These are phyloP conservation scores for Cystobasidium ongulense DNA, from an alignment of 768 basidiomycete species.

Conservation along the genomic window DNA sequence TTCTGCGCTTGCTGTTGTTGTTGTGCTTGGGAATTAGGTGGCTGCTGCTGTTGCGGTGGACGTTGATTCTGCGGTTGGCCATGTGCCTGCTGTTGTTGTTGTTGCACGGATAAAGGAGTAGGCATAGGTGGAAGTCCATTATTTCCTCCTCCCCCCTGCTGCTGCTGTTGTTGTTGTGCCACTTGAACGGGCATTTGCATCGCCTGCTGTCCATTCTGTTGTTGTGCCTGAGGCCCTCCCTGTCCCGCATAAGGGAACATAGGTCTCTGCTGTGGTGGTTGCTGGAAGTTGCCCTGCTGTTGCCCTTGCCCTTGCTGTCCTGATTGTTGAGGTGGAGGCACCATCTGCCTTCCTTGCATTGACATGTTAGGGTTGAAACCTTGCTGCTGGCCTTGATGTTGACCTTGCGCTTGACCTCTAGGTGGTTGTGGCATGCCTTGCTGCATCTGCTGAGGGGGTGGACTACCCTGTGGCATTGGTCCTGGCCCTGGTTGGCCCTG, in stretches of 20 bases:
- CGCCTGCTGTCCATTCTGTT: background rate
- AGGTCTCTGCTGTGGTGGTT: background rate
- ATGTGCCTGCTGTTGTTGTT: conserved; percentile 31
- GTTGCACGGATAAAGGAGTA: background rate
- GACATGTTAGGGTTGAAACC: background rate
- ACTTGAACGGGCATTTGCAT: background rate
- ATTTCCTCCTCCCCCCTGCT: background rate
- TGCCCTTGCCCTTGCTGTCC: background rate
- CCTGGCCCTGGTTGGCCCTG: background rate
- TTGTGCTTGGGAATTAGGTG: conserved; percentile 12
- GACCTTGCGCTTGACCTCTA: background rate
- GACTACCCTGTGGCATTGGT: background rate
- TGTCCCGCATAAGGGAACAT: conserved; percentile 4
- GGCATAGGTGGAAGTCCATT: background rate
- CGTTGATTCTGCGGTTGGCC: conserved; percentile 25
- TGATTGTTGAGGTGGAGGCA: background rate
- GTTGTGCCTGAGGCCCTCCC: background rate
- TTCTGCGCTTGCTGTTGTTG: conserved; percentile 15
- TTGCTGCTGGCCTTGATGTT: background rate
- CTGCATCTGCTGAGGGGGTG: background rate
- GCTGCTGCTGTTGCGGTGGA: conserved; percentile 18
- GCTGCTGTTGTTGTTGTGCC: background rate
- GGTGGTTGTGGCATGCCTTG: background rate
- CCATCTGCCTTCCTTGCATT: conserved; percentile 3
- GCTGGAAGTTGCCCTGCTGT: conserved; percentile 11